Conservation (phyloP, 2,329 filamentous ascomycete genomes). For the Geosmithia putterillii region DNA sequence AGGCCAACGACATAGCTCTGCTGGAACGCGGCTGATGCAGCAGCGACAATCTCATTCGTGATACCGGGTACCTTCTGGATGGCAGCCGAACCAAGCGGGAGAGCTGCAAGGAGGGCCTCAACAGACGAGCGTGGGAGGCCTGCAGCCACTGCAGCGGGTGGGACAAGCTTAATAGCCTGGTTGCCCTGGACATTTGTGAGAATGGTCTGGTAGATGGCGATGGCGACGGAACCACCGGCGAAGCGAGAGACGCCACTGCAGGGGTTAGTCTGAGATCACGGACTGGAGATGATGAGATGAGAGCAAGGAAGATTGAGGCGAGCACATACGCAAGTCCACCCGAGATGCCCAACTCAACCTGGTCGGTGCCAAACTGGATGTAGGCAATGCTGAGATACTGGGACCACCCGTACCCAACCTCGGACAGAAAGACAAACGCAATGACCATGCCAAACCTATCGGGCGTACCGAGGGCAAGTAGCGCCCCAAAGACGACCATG, state of each 20-base stretch:
- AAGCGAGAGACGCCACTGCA: conserved; percentile 25
- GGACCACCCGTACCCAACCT: conserved; percentile 32
- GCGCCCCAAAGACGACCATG: conserved; percentile 33
- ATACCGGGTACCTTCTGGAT: conserved; percentile 13
- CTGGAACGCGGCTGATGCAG: conserved; percentile 15
- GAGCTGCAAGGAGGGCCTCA: conserved; percentile 13
- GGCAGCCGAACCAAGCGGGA: conserved; percentile 11
- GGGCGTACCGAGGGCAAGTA: conserved; percentile 28
- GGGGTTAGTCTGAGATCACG: not conserved
- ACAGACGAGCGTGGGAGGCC: conserved; percentile 18
- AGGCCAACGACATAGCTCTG: conserved; percentile 16
- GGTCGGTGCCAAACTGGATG: conserved; percentile 34
- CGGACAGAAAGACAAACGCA: conserved; percentile 30
- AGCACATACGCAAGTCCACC: conserved; percentile 24
- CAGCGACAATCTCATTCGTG: conserved; percentile 11
- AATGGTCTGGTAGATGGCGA: conserved; percentile 26
- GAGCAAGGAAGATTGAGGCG: not conserved
- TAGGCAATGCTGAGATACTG: conserved; percentile 34
- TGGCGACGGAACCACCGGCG: conserved; percentile 27
- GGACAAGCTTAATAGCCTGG: conserved; percentile 16
- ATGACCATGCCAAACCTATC: conserved; percentile 30
- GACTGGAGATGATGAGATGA: not conserved
- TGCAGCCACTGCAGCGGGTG: conserved; percentile 18
- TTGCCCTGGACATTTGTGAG: conserved; percentile 21
- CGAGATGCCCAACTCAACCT: conserved; percentile 43